phyloP scores from a whole-genome alignment of 305 asterid species.

The Euphrasia arctica region DNA sequence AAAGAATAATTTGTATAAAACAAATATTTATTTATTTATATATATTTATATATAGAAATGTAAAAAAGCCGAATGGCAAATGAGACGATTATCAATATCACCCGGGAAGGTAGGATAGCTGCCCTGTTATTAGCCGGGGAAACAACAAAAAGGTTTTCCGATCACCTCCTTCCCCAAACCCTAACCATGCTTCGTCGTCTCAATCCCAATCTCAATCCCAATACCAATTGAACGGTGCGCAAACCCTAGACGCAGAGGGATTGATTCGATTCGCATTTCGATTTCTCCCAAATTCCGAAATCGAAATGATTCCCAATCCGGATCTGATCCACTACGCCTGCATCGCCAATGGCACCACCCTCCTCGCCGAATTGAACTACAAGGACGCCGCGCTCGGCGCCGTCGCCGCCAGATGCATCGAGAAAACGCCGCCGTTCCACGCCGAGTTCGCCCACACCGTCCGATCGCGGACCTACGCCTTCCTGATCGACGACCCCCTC shows the following conservation, averaged over 20 bases:
- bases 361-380: conserved; percentile 81
- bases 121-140: not conserved
- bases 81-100: not conserved
- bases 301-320: not conserved
- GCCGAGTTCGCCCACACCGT: conserved; percentile 70
- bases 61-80: not conserved
- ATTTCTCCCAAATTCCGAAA: too few species aligned
- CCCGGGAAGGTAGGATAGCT: not conserved
- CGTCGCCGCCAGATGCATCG: conserved; percentile 68
- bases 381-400: conserved; percentile 65
- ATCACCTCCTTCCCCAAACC: not conserved
- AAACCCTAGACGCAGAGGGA: too few species aligned
- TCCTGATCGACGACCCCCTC: conserved; percentile 51
- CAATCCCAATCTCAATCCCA: too few species aligned
- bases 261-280: too few species aligned
- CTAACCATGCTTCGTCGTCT: not conserved
- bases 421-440: conserved; percentile 67
- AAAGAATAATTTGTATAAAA: too few species aligned
- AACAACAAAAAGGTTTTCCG: not conserved
- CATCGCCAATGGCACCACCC: conserved; percentile 38
- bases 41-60: not conserved
- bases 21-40: too few species aligned
- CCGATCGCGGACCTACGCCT: conserved; percentile 56
- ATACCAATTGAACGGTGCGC: not conserved
- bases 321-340: conserved; percentile 2